Evolutionary conservation across 2,329 filamentous ascomycete species (phyloP).

Genomic region (Microcera coccophila): DNA sequence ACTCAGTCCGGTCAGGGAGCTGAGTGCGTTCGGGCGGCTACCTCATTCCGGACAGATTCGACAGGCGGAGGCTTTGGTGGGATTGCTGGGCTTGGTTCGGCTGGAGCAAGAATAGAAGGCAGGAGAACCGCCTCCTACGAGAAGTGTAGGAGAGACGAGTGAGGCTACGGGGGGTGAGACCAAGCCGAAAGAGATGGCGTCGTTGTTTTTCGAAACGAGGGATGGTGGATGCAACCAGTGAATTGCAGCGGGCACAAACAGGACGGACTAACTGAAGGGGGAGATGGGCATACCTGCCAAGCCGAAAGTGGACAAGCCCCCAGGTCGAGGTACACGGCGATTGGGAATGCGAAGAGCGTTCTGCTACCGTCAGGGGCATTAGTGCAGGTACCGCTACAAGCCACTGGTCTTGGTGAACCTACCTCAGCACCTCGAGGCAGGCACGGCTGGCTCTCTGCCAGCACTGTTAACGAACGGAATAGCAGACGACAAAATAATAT

Average conservation of each 20-base stretch:
- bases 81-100: background rate
- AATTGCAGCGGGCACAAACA: conserved; percentile 13
- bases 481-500: too few species aligned
- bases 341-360: too few species aligned
- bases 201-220: conserved; percentile 20
- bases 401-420: too few species aligned
- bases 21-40: conserved; percentile 54
- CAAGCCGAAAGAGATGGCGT: conserved; percentile 26
- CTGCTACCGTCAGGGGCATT: background rate
- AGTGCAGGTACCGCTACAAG: background rate
- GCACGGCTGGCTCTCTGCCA: too few species aligned
- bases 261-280: conserved; percentile 1
- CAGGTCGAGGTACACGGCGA: background rate
- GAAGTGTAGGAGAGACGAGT: background rate
- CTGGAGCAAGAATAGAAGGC: conserved; percentile 9
- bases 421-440: too few species aligned
- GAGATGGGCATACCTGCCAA: background rate
- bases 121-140: conserved; percentile 4
- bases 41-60: conserved; percentile 50
- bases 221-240: conserved; percentile 15
- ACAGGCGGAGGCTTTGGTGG: conserved; percentile 11
- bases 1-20: conserved; percentile 60
- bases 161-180: conserved; percentile 9
- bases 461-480: too few species aligned
- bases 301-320: background rate